A percentile compares a stretch with the other conserved stretches of the same genome.
Conservation (phyloP, 257 asterid species). For the Linaria vulgaris region DNA sequence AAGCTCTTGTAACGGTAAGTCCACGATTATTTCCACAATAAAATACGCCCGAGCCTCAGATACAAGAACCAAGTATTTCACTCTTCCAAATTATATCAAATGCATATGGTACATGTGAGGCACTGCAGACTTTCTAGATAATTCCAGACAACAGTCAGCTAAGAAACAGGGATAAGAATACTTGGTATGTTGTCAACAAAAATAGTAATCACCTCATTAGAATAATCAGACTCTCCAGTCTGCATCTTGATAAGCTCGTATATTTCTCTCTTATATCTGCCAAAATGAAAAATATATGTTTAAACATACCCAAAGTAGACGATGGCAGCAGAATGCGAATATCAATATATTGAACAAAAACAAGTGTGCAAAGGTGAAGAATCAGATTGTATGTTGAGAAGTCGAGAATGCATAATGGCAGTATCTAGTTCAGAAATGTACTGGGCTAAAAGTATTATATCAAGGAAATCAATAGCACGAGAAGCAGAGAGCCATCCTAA, state of each 20-base stretch:
- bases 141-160: constrained; percentile 7
- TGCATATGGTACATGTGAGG: constrained; percentile 9
- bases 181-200: too few species aligned
- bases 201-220: constrained; percentile 59
- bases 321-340: constrained; percentile 2
- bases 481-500: too few species aligned
- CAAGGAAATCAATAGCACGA: constrained; percentile 5
- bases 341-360: not conserved
- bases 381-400: constrained; percentile 16
- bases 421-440: not conserved
- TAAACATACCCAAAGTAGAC: not conserved
- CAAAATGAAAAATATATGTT: constrained; percentile 22
- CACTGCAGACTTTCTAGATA: constrained; percentile 10
- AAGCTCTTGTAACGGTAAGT: not conserved
- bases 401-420: constrained; percentile 1
- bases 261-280: constrained; percentile 77
- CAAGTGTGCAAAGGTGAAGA: constrained; percentile 17
- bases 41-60: constrained; percentile 11
- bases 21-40: constrained; percentile 11
- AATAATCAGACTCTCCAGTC: constrained; percentile 57
- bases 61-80: constrained; percentile 14
- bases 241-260: constrained; percentile 82
- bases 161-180: constrained; percentile 15
- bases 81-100: too few species aligned
- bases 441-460: not conserved